Percentiles rank a stretch among this genome's conserved stretches.
Evolutionary conservation across 352 stramenopile species (phyloP).

Genomic region (Phytopythium oedochilum): DNA sequence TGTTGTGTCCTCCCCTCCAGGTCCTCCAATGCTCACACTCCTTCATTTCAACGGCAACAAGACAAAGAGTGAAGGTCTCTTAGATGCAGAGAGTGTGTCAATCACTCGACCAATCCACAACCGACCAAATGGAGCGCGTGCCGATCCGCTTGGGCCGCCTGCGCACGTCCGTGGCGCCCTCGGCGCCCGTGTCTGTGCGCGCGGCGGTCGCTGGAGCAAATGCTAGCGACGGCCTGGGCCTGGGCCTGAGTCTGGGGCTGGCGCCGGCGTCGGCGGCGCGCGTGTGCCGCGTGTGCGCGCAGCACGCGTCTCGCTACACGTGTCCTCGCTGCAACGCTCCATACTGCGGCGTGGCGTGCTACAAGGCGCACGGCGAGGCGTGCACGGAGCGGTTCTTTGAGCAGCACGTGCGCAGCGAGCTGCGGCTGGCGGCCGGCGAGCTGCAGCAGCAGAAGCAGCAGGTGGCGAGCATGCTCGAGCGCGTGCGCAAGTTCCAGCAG

Average conservation of each 20-base stretch:
- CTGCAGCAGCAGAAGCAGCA: conserved; percentile 23
- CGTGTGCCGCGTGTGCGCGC: conserved; percentile 67
- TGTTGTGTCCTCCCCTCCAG: no score
- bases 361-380: conserved; percentile 52
- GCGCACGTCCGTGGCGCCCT: conserved; percentile 35
- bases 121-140: conserved; percentile 43
- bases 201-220: conserved; percentile 3
- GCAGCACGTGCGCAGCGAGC: conserved; percentile 50
- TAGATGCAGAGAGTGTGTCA: no score
- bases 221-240: not conserved
- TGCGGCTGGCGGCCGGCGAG: conserved; percentile 28
- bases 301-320: conserved; percentile 60
- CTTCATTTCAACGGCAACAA: no score
- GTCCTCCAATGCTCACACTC: no score
- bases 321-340: conserved; percentile 77
- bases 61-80: no score
- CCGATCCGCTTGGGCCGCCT: conserved; percentile 57
- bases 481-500: conserved; percentile 58
- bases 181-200: conserved; percentile 4
- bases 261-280: conserved; percentile 27
- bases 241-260: not conserved
- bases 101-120: no score
- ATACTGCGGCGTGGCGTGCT: conserved; percentile 81
- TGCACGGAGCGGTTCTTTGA: conserved; percentile 85
- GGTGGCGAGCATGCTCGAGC: conserved; percentile 42